A percentile compares a stretch with the other conserved stretches of the same genome.
Conservation (phyloP, 176 grass and related monocot genomes). For the Microstegium vimineum region DNA sequence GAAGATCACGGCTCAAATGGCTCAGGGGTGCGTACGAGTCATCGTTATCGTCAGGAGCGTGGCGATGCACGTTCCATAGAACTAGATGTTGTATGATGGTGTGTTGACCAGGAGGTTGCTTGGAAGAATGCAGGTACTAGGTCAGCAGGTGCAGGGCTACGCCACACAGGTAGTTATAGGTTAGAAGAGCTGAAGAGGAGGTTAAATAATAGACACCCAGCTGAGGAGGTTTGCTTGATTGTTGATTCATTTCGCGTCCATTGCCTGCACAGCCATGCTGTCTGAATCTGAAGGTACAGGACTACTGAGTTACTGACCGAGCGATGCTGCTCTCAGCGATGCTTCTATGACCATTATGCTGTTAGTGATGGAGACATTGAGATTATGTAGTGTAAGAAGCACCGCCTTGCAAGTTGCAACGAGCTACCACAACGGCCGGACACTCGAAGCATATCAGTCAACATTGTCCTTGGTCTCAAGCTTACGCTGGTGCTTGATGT, state of each 20-base stretch:
- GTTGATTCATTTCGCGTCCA: constrained; percentile 2
- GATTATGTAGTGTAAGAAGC: no score
- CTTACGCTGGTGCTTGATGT: neutral
- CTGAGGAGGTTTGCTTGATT: constrained; percentile 9
- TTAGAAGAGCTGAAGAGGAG: neutral
- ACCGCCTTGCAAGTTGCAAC: neutral
- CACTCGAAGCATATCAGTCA: neutral
- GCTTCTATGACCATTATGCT: neutral
- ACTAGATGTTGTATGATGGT: constrained; percentile 33
- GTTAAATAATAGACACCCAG: neutral
- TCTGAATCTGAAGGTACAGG: neutral
- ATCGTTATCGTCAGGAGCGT: constrained; percentile 28
- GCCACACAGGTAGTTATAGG: neutral
- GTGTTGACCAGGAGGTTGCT: neutral
- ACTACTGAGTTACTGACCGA: neutral
- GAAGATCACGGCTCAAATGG: neutral
- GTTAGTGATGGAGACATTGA: neutral
- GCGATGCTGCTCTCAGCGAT: neutral
- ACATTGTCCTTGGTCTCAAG: no score
- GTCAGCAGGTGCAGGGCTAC: neutral
- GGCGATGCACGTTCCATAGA: neutral
- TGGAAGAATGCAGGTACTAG: neutral
- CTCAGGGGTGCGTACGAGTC: constrained; percentile 20
- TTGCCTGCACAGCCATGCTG: neutral
- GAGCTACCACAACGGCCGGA: neutral